These are phyloP conservation scores for Strigomonas galati DNA, from an alignment of 208 protist species.

Conservation along the genomic window DNA sequence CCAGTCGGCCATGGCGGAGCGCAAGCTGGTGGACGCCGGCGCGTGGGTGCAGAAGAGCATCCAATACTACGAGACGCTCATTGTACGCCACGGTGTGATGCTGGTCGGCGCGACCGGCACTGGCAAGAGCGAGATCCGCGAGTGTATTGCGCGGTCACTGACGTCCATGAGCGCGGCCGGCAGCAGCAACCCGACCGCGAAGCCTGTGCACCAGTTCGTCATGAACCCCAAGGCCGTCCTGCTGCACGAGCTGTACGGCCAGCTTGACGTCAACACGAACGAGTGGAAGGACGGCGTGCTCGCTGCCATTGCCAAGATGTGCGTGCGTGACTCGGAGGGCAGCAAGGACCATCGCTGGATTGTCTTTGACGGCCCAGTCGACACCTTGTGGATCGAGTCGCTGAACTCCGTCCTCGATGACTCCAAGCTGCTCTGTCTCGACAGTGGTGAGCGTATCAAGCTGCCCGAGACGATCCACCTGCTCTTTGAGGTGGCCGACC, in stretches of 20 bases:
- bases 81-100: slow-evolving; percentile 98
- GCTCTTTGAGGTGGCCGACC: slow-evolving; percentile 97
- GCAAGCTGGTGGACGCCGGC: slow-evolving; percentile 74
- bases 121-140: slow-evolving; percentile 92
- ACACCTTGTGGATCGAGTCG: slow-evolving; percentile 99
- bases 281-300: slow-evolving; percentile 94
- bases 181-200: slow-evolving; percentile 72
- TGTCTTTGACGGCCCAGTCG: slow-evolving; percentile 98
- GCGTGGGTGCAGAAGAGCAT: slow-evolving; percentile 94
- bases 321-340: slow-evolving; percentile 75
- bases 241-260: slow-evolving; percentile 98
- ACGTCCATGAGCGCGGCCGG: slow-evolving; percentile 48
- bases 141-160: slow-evolving; percentile 79
- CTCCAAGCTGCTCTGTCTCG: slow-evolving; percentile 97
- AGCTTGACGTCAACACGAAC: slow-evolving; percentile 92
- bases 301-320: slow-evolving; percentile 87
- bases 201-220: slow-evolving; percentile 87
- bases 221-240: slow-evolving; percentile 98
- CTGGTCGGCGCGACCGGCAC: slow-evolving; percentile 97
- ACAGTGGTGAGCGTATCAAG: slow-evolving; percentile 98
- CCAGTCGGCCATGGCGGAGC: slow-evolving; percentile 56
- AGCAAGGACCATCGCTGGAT: slow-evolving; percentile 95
- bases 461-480: slow-evolving; percentile 95
- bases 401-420: slow-evolving; percentile 99
- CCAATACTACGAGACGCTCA: slow-evolving; percentile 98